Evolutionary conservation across 2,329 filamentous ascomycete species (phyloP).

Genomic region (Leptodontidium sp.): DNA sequence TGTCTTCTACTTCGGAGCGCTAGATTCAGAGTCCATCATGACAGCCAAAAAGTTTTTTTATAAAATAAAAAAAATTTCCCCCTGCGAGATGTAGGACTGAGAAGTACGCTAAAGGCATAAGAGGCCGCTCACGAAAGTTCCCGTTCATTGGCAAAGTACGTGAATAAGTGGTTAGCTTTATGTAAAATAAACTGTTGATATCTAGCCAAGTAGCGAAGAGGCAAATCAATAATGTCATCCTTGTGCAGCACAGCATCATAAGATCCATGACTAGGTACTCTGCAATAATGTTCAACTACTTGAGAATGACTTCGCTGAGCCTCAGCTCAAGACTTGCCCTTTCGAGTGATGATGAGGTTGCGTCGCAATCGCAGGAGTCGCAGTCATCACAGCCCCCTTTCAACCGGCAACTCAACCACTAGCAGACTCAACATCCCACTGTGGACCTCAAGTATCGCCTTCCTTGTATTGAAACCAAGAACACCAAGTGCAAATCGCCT

Average conservation of each 20-base stretch:
- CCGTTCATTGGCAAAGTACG: too few species aligned
- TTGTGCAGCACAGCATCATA: neutral
- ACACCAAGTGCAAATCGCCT: neutral
- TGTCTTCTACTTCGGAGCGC: too few species aligned
- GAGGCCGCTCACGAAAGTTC: too few species aligned
- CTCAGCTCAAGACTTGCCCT: conserved; percentile 19
- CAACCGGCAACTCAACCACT: conserved; percentile 18
- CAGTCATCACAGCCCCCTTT: conserved; percentile 27
- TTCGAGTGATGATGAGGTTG: conserved; percentile 27
- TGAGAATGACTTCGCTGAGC: neutral
- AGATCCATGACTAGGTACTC: neutral
- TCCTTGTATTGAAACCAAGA: neutral
- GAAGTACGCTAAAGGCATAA: too few species aligned
- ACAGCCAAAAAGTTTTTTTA: too few species aligned
- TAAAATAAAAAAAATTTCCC: too few species aligned
- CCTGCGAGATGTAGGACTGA: too few species aligned
- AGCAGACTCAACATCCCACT: conserved; percentile 8
- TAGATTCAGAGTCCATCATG: too few species aligned
- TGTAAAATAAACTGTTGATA: too few species aligned
- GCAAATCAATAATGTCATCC: neutral
- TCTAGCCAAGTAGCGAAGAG: too few species aligned
- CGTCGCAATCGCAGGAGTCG: conserved; percentile 17
- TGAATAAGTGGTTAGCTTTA: too few species aligned
- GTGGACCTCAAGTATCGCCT: neutral
- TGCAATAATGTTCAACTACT: too few species aligned